phyloP scores from a whole-genome alignment of 169 alveolate genomes.

The Cryptosporidium meleagridis region DNA sequence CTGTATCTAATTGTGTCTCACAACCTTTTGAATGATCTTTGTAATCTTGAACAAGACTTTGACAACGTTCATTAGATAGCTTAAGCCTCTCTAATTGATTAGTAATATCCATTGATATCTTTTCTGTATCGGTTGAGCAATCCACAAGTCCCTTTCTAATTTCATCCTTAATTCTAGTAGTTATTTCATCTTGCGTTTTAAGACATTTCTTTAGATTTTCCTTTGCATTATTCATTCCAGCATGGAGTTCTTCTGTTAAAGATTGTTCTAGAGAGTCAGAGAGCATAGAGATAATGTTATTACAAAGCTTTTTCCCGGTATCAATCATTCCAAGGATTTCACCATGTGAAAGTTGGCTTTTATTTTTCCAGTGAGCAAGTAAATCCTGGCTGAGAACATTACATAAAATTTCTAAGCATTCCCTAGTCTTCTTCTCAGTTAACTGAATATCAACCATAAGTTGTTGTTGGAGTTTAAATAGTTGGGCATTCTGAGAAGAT shows the following conservation, averaged over 20 bases:
- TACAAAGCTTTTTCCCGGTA: slow-evolving; percentile 46
- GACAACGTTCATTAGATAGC: slow-evolving; percentile 36
- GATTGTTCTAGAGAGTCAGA: slow-evolving; percentile 49
- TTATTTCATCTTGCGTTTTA: not conserved
- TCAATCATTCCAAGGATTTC: slow-evolving; percentile 40
- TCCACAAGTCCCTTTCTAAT: not conserved
- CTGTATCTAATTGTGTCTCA: slow-evolving; percentile 11
- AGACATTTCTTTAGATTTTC: slow-evolving; percentile 2
- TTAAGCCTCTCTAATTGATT: slow-evolving; percentile 19
- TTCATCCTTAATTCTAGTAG: slow-evolving; percentile 9
- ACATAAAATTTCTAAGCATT: not conserved
- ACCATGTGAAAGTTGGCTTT: slow-evolving; percentile 10
- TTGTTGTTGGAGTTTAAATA: slow-evolving; percentile 20
- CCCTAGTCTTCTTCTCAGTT: not conserved
- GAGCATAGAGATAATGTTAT: slow-evolving; percentile 10
- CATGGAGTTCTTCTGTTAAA: slow-evolving; percentile 8
- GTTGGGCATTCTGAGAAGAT: slow-evolving; percentile 13
- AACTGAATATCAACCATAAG: not conserved
- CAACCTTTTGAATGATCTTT: not conserved
- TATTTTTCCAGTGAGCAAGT: slow-evolving; percentile 23
- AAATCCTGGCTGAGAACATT: slow-evolving; percentile 33
- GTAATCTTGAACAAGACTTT: slow-evolving; percentile 2
- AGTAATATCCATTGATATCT: not conserved
- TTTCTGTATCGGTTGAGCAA: slow-evolving; percentile 6
- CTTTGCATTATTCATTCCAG: slow-evolving; percentile 27